Evolutionary conservation across 768 basidiomycete genomes (phyloP).

Genomic region (Psilocybe subaeruginosa): DNA sequence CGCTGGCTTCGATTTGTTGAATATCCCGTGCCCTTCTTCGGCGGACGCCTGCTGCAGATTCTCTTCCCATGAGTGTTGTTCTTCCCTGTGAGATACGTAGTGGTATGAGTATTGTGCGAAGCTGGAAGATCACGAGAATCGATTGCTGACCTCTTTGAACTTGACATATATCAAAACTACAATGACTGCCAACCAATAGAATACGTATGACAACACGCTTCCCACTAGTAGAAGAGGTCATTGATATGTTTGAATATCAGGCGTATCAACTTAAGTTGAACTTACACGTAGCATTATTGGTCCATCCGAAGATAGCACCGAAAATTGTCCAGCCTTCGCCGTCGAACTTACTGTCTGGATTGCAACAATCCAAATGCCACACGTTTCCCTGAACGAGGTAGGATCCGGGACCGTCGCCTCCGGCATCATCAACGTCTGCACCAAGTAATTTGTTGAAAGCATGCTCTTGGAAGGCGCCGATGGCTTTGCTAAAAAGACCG

Average conservation of each 20-base stretch:
- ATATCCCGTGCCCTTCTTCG: conserved; percentile 14
- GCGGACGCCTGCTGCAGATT: conserved; percentile 48
- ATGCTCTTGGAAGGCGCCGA: conserved; percentile 74
- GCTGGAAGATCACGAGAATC: neutral
- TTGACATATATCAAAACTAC: conserved; percentile 68
- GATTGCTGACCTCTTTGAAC: conserved; percentile 50
- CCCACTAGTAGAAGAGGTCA: conserved; percentile 53
- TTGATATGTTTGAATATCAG: neutral
- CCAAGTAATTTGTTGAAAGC: conserved; percentile 73
- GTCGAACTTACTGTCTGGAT: conserved; percentile 54
- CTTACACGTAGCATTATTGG: conserved; percentile 76
- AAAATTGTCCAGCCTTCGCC: conserved; percentile 80
- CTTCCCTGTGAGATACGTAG: conserved; percentile 50
- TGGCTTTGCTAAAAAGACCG: conserved; percentile 83
- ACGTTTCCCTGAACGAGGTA: conserved; percentile 83
- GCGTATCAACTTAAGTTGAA: conserved; percentile 4
- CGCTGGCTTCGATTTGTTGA: conserved; percentile 10
- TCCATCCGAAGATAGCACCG: conserved; percentile 86
- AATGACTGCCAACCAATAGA: conserved; percentile 91
- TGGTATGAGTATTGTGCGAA: neutral
- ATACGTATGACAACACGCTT: conserved; percentile 82
- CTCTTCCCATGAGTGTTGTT: conserved; percentile 58
- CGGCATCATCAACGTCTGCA: conserved; percentile 65
- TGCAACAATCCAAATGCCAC: conserved; percentile 88
- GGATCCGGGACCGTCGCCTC: conserved; percentile 81